These are phyloP conservation scores for Sugiyamaella neomexicana DNA, from an alignment of 1,139 yeast genomes.

Conservation along the genomic window DNA sequence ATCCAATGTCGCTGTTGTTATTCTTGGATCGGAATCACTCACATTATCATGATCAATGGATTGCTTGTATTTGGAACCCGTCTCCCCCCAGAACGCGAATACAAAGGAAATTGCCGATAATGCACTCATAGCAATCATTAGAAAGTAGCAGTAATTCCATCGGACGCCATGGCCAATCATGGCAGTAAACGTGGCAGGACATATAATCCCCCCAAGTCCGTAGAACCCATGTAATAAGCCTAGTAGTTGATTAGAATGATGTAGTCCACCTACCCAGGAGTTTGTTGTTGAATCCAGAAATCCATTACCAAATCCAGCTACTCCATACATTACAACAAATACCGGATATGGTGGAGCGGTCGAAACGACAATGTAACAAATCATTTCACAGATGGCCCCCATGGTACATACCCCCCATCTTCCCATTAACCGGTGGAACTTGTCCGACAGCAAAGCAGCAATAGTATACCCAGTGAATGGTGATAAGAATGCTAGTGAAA, in stretches of 20 bases:
- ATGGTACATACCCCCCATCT: conserved; percentile 42
- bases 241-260: conserved; percentile 50
- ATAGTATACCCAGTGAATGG: conserved; percentile 40
- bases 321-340: conserved; percentile 53
- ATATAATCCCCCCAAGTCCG: conserved; percentile 61
- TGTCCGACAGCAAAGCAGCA: conserved; percentile 39
- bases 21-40: conserved; percentile 2
- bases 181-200: conserved; percentile 58
- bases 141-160: conserved; percentile 57
- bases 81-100: conserved; percentile 26
- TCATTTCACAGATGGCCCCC: conserved; percentile 42
- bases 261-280: conserved; percentile 53
- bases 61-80: conserved; percentile 19
- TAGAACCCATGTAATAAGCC: conserved; percentile 59
- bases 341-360: conserved; percentile 44
- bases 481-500: conserved; percentile 32
- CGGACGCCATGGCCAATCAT: conserved; percentile 48
- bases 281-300: conserved; percentile 54
- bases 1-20: not conserved
- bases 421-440: conserved; percentile 46
- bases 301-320: conserved; percentile 62
- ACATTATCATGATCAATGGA: not conserved
- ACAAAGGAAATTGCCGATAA: conserved; percentile 14
- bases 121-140: conserved; percentile 44
- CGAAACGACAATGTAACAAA: conserved; percentile 46